Base-by-base conservation (phyloP, 495 filamentous ascomycete species). In the Corynascus novoguineensis region DNA sequence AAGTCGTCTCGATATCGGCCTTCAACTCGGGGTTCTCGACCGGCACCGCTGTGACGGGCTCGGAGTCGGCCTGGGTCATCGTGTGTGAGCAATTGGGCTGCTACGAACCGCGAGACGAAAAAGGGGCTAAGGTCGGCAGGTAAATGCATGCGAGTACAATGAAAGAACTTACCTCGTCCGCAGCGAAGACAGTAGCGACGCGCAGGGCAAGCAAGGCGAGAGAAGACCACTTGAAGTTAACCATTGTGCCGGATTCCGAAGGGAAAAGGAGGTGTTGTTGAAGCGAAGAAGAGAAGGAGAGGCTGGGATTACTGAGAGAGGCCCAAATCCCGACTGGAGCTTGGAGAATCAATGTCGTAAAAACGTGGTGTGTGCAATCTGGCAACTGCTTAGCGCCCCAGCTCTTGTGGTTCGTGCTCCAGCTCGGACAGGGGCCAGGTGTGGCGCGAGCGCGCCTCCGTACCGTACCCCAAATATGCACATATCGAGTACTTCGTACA, bases 1-100 rank as follows among this genome's bases (percentile, higher is more conserved):
- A 98, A 53, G 82, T 82, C 45, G 90, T 84, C 57, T 80, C 76
- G 61, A 93, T 80, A 19, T 84, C 80, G 68, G 95, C 84, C 60
- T 87, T 85, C 53, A 96, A 78, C 58, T 81, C 78, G 55, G 81
- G 75, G 17, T 55, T 37, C 34, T 78, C 71, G 28, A 75, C 74
- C 60, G 73, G 74, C 22, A 70, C 70, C 50, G 80, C 74, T 25
- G 32, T 50, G 29, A 40, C n/a, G 46, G 58, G 53, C 58, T 60
- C 56, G 34, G 55, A 49, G 28, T 58, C 59, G 49, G 38, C 48
- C 53, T 61, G 42, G 50, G 44, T 5, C 1, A 28, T 11, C 19
- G 38, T 12, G 49, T 19, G 48, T 58, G n/a, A 58, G 48, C 55
- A 51, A 52, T 52, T 52, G 55, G 1, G 21, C 40, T 44, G 9